Evolutionary conservation across 2,329 filamentous ascomycete species (phyloP).

Genomic region (Grosmannia serpens): DNA sequence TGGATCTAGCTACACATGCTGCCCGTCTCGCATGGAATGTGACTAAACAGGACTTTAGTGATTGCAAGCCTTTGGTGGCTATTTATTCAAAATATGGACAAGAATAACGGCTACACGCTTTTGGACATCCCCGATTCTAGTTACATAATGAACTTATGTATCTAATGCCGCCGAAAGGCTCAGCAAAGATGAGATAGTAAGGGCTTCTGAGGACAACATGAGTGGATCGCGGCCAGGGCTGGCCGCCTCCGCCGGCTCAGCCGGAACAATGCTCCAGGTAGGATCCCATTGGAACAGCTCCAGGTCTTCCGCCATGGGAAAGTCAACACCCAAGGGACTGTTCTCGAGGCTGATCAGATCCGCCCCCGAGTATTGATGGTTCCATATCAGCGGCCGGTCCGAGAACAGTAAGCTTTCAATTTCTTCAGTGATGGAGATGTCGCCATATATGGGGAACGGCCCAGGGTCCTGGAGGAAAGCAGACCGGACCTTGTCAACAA

Average conservation of each 20-base stretch:
- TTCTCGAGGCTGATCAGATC: neutral
- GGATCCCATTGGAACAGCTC: conserved; percentile 4
- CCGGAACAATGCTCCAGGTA: neutral
- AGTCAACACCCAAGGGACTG: neutral
- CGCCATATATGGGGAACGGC: neutral
- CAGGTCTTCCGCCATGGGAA: neutral
- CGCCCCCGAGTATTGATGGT: neutral
- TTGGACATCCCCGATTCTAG: neutral
- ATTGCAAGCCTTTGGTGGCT: too few species aligned
- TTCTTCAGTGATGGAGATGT: neutral
- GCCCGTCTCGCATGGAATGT: too few species aligned
- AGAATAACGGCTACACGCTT: neutral
- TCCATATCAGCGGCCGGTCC: neutral
- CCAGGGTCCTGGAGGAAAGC: neutral
- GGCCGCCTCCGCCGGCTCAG: neutral
- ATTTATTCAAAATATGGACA: too few species aligned
- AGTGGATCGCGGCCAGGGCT: neutral
- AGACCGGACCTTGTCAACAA: neutral
- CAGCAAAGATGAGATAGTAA: neutral
- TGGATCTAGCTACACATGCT: too few species aligned
- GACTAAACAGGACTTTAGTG: too few species aligned
- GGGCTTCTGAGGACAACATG: neutral
- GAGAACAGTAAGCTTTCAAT: neutral
- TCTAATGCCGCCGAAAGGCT: neutral
- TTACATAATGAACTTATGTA: too few species aligned